Percentiles rank a stretch among this genome's conserved stretches.
Conservation (phyloP, 768 basidiomycete species). For the Hortiboletus campestris region DNA sequence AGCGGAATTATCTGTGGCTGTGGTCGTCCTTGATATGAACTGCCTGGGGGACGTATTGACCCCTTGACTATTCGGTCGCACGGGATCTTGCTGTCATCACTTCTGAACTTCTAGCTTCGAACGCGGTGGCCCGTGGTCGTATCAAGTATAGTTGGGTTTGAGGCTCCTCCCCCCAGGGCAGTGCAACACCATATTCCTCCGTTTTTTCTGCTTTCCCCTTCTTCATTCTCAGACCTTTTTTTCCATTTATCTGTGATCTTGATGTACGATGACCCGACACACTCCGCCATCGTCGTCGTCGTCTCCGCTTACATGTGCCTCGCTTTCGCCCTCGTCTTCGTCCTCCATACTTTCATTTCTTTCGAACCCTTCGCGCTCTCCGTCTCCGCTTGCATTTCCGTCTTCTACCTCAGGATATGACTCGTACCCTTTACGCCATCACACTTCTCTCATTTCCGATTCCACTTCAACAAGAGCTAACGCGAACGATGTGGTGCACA, state of each 20-base stretch:
- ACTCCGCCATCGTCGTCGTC: not conserved
- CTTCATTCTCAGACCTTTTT: not conserved
- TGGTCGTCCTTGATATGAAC: not conserved
- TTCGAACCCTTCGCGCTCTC: not conserved
- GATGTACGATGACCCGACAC: slow-evolving; percentile 7
- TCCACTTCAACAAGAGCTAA: slow-evolving; percentile 11
- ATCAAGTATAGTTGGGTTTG: not conserved
- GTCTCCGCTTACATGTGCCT: not conserved
- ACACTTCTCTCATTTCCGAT: not conserved
- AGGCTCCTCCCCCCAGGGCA: not conserved
- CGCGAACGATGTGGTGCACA: not conserved
- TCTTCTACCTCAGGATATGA: not conserved
- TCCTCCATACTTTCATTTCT: slow-evolving; percentile 5
- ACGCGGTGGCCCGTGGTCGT: not conserved
- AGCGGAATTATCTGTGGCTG: not conserved
- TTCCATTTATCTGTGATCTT: not conserved
- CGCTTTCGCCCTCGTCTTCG: slow-evolving; percentile 1
- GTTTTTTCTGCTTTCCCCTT: not conserved
- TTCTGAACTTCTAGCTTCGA: slow-evolving; percentile 11
- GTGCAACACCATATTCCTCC: not conserved
- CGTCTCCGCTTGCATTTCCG: not conserved
- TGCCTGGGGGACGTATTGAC: not conserved
- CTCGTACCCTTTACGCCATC: not conserved
- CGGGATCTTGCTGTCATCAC: not conserved
- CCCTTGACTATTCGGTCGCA: not conserved